Evolutionary conservation across 2,329 filamentous ascomycete genomes (phyloP).

Genomic region (Epichloe sp.): DNA sequence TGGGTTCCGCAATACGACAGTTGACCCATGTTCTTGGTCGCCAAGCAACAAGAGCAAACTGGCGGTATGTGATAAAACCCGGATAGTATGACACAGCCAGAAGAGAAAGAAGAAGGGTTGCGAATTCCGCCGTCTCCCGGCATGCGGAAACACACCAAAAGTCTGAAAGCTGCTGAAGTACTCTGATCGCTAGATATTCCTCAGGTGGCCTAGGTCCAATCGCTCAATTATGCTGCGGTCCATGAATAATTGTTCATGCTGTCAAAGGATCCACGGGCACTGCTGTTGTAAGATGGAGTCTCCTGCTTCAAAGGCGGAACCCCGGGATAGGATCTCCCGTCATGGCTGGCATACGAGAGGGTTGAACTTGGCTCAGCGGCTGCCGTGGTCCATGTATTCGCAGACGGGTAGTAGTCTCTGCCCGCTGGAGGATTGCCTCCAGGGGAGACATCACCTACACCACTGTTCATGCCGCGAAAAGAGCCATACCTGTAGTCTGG

Average conservation of each 20-base stretch:
- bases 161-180: neutral
- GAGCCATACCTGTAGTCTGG: constrained; percentile 46
- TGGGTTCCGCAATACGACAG: neutral
- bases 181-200: neutral
- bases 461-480: constrained; percentile 17
- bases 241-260: constrained; percentile 44
- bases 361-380: constrained; percentile 32
- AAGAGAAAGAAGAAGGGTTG: too few relatives aligned
- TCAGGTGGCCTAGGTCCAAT: neutral
- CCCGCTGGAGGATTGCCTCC: constrained; percentile 17
- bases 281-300: constrained; percentile 27
- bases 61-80: too few relatives aligned
- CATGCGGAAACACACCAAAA: neutral
- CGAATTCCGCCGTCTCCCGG: too few relatives aligned
- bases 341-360: constrained; percentile 31
- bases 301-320: constrained; percentile 20
- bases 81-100: too few relatives aligned
- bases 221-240: constrained; percentile 31
- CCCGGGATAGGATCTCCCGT: constrained; percentile 17
- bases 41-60: neutral
- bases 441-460: constrained; percentile 20
- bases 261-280: constrained; percentile 31
- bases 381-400: constrained; percentile 38
- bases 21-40: neutral
- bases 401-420: constrained; percentile 41